Evolutionary conservation across 371 early-diverging fungal species (phyloP).

Genomic region (Nematocida parisii): DNA sequence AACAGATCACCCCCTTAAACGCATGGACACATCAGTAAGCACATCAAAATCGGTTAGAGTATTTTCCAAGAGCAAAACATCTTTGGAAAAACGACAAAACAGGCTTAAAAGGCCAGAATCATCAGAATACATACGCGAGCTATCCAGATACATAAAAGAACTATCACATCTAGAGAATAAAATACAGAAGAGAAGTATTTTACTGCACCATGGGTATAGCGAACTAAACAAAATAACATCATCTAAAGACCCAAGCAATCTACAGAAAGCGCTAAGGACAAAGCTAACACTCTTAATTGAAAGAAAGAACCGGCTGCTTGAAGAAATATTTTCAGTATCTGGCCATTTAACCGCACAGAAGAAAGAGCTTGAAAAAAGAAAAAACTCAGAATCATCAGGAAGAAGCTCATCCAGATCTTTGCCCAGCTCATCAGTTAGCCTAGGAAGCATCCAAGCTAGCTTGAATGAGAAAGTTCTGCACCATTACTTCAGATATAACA

Average conservation of each 20-base stretch:
- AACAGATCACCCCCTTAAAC: too few species aligned
- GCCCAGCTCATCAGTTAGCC: background rate
- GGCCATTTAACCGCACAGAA: background rate
- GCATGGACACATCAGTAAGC: too few species aligned
- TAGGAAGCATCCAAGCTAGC: background rate
- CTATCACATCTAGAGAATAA: constrained; percentile 17
- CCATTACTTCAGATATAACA: constrained; percentile 43
- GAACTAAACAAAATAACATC: constrained; percentile 6
- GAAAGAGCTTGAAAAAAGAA: background rate
- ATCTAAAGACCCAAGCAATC: constrained; percentile 28
- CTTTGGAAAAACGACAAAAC: background rate
- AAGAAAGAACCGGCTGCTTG: constrained; percentile 10
- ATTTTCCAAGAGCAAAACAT: constrained; percentile 9
- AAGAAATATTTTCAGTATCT: background rate
- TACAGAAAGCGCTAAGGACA: constrained; percentile 9
- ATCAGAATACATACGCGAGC: constrained; percentile 16
- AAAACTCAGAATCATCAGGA: background rate
- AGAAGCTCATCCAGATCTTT: background rate
- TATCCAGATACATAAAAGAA: constrained; percentile 22
- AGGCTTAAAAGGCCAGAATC: background rate
- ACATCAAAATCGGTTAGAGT: constrained; percentile 5
- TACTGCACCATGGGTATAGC: background rate
- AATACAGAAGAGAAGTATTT: constrained; percentile 7
- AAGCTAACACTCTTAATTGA: constrained; percentile 24
- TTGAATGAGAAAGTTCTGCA: constrained; percentile 39